Evolutionary conservation across 768 basidiomycete genomes (phyloP).

Genomic region (Paxillus ammoniavirescens): DNA sequence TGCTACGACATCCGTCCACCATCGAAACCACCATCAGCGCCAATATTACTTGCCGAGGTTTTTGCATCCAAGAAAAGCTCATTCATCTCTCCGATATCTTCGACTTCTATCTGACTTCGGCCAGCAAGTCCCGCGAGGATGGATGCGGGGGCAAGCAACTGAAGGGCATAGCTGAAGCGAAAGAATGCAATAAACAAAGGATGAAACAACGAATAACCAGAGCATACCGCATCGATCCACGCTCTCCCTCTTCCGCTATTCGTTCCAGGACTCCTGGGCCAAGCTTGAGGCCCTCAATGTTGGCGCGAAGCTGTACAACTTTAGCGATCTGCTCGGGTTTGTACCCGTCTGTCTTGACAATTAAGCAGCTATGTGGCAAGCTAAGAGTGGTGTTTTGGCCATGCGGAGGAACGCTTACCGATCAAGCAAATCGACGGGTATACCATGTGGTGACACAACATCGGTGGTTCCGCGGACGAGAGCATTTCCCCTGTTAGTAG

Average conservation of each 20-base stretch:
- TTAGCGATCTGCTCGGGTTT: conserved; percentile 79
- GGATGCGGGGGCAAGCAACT: conserved; percentile 86
- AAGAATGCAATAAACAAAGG: conserved; percentile 9
- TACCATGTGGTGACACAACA: conserved; percentile 87
- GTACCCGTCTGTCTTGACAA: conserved; percentile 89
- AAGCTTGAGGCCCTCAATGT: conserved; percentile 81
- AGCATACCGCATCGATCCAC: conserved; percentile 72
- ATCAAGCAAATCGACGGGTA: conserved; percentile 92
- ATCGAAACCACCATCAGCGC: conserved; percentile 36
- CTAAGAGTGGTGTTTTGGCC: conserved; percentile 7
- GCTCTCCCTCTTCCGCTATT: conserved; percentile 79
- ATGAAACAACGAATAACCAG: conserved; percentile 3
- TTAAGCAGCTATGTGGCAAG: conserved; percentile 66
- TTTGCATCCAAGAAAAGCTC: conserved; percentile 96
- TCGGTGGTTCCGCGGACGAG: conserved; percentile 93
- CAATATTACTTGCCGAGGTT: conserved; percentile 60
- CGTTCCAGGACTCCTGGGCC: conserved; percentile 74
- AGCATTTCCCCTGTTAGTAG: conserved; percentile 92
- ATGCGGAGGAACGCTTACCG: conserved; percentile 47
- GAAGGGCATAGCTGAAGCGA: conserved; percentile 74
- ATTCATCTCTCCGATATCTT: conserved; percentile 92
- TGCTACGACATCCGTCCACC: conserved; percentile 32
- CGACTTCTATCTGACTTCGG: conserved; percentile 75
- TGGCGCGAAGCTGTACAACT: conserved; percentile 84
- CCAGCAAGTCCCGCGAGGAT: conserved; percentile 81